Base-by-base conservation (phyloP, 257 asterid genomes). In the Nemophila menziesii region DNA sequence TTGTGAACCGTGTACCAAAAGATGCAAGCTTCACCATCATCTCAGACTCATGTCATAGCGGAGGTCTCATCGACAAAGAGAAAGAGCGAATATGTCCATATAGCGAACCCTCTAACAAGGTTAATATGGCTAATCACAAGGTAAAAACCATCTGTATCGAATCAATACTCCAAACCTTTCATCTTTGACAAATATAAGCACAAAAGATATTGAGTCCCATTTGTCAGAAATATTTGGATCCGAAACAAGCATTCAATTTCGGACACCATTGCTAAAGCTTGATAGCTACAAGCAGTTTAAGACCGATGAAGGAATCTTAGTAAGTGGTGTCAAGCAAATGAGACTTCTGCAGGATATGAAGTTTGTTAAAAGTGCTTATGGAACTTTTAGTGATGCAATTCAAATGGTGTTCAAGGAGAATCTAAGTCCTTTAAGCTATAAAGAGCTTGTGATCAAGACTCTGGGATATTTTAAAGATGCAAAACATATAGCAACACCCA, bases 11-110 rank as follows among this genome's bases (percentile, higher is more conserved):
- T 5, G 56, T 86, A 15, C 92, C 92, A 0, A 46, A 62, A 61
- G 86, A 89, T 21, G 89, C 82, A 23, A 71, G 73, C 10, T 82
- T 86, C 78, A 82, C 92, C 16, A 72, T 86, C 54, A 68, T 86
- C 48, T 86, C 94, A 0, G 96, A 86, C 53, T 86, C 94, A 26
- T 86, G 96, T 58, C 94, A 81, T 55, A 81, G 94, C 3, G 94
- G 95, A 34, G 96, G 96, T 1, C 86, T 86, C 5, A 86, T 86
- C 5, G 94, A 86, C 83, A 79, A 86, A 61, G 94, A 86, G 51
- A 79, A 75, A 5, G 90, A 86, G 65, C 94, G 82, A 54, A 76
- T 81, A 9, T 85, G 96, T 45, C 92, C 92, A 11, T 64, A 64
- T 17, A 45, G 33, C 2, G 33, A 11, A 20, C 44, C 41, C 5